These are phyloP conservation scores for Emericellopsis cladophorae DNA, from an alignment of 2,329 filamentous ascomycete species.

Conservation along the genomic window DNA sequence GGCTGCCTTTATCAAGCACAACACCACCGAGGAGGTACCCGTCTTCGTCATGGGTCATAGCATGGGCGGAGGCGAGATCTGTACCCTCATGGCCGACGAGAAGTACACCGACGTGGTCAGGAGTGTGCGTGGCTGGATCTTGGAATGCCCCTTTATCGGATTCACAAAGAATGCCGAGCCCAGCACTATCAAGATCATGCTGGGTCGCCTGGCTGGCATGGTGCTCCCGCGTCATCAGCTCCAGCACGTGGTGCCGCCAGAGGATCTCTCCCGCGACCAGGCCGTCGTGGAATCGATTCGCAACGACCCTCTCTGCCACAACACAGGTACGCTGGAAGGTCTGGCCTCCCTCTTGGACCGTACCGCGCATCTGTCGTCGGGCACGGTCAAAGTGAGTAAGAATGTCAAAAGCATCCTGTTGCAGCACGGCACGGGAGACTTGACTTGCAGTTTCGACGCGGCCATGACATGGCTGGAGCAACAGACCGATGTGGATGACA, in stretches of 20 bases:
- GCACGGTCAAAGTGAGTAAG: slow-evolving; percentile 36
- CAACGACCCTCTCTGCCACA: slow-evolving; percentile 62
- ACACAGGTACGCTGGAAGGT: slow-evolving; percentile 77
- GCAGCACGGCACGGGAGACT: slow-evolving; percentile 65
- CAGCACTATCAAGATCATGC: slow-evolving; percentile 44
- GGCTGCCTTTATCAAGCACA: slow-evolving; percentile 55
- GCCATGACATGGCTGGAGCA: slow-evolving; percentile 51
- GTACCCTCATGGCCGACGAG: slow-evolving; percentile 44
- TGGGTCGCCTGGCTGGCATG: slow-evolving; percentile 54
- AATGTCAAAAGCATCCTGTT: slow-evolving; percentile 56
- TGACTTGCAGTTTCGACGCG: slow-evolving; percentile 51
- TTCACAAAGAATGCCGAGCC: slow-evolving; percentile 57
- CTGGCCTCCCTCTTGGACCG: slow-evolving; percentile 68
- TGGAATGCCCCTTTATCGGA: slow-evolving; percentile 68
- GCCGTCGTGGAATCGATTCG: slow-evolving; percentile 46
- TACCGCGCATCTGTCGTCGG: slow-evolving; percentile 44
- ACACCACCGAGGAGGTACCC: slow-evolving; percentile 40
- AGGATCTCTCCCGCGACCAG: slow-evolving; percentile 55
- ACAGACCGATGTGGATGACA: slow-evolving; percentile 48
- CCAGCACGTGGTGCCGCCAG: slow-evolving; percentile 49
- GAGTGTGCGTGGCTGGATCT: slow-evolving; percentile 58
- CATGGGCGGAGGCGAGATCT: slow-evolving; percentile 74
- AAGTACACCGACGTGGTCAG: slow-evolving; percentile 39
- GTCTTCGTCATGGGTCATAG: slow-evolving; percentile 82
- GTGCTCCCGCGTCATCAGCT: slow-evolving; percentile 58